Evolutionary conservation across 495 filamentous ascomycete species (phyloP).

Genomic region (Lophiotrema nucula): DNA sequence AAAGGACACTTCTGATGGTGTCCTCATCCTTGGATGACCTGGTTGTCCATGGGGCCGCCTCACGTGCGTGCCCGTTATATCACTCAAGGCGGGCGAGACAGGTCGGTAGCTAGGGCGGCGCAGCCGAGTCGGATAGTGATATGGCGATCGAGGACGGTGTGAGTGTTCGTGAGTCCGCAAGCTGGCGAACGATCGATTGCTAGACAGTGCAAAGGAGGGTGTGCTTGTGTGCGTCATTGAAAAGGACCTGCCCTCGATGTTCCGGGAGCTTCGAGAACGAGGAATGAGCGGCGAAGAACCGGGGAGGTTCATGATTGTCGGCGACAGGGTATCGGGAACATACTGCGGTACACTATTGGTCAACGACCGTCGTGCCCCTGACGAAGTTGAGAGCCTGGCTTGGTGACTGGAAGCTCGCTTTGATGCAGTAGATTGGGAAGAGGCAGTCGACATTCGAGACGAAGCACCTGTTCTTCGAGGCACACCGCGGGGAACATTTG

Average conservation of each 20-base stretch:
- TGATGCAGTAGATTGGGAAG: conserved; percentile 24
- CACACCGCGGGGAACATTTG: conserved; percentile 27
- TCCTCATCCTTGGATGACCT: conserved; percentile 1
- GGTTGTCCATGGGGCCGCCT: conserved; percentile 10
- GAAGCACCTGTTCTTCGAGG: conserved; percentile 34
- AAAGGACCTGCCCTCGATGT: conserved; percentile 51
- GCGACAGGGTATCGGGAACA: conserved; percentile 25
- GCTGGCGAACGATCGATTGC: conserved; percentile 54
- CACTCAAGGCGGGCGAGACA: conserved; percentile 54
- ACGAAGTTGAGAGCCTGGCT: conserved; percentile 29
- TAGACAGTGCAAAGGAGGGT: conserved; percentile 50
- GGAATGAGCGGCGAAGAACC: conserved; percentile 36
- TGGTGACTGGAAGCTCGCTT: conserved; percentile 20
- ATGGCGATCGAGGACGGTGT: conserved; percentile 60
- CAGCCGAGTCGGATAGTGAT: conserved; percentile 62
- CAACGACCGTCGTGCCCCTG: conserved; percentile 13
- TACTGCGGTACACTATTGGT: conserved; percentile 26
- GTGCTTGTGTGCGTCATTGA: conserved; percentile 56
- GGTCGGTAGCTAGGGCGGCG: conserved; percentile 64
- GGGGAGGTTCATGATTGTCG: conserved; percentile 32
- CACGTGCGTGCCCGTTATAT: conserved; percentile 12
- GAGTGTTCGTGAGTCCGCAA: conserved; percentile 46
- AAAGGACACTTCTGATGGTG: conserved; percentile 12
- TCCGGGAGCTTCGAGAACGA: conserved; percentile 18
- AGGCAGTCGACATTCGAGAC: conserved; percentile 32